Evolutionary conservation across 2,329 filamentous ascomycete species (phyloP).

Genomic region (Pseudocercospora cruenta): DNA sequence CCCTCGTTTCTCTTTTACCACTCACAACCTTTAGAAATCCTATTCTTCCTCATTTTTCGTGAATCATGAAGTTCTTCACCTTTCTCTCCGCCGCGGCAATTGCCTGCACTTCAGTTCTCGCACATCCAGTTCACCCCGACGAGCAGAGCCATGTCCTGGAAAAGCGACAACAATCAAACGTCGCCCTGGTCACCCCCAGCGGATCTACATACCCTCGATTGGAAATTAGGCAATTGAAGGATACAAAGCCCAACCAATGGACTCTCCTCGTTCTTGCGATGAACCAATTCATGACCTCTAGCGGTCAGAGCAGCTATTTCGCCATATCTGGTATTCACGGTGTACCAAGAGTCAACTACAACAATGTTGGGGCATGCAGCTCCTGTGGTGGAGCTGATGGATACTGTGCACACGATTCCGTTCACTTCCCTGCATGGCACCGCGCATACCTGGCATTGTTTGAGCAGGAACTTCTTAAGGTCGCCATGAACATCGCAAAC

Average conservation of each 20-base stretch:
- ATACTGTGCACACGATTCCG: constrained; percentile 34
- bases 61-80: constrained; percentile 26
- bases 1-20: constrained; percentile 12
- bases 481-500: constrained; percentile 25
- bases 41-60: not conserved
- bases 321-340: constrained; percentile 34
- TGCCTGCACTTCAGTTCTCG: constrained; percentile 25
- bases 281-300: constrained; percentile 25
- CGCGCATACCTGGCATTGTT: constrained; percentile 34
- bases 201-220: constrained; percentile 26
- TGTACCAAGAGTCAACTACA: constrained; percentile 31
- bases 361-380: constrained; percentile 28
- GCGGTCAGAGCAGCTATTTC: constrained; percentile 23
- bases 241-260: constrained; percentile 32
- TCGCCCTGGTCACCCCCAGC: constrained; percentile 16
- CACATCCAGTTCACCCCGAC: constrained; percentile 17
- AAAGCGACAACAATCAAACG: constrained; percentile 17
- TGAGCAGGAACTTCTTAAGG: constrained; percentile 33
- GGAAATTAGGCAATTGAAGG: constrained; percentile 31
- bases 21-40: constrained; percentile 10
- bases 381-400: constrained; percentile 28
- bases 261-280: constrained; percentile 32
- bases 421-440: constrained; percentile 36
- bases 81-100: constrained; percentile 23
- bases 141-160: constrained; percentile 17